Base-by-base conservation (phyloP, 1,284 basidiomycete species). In the Rhodotorula sp. region DNA sequence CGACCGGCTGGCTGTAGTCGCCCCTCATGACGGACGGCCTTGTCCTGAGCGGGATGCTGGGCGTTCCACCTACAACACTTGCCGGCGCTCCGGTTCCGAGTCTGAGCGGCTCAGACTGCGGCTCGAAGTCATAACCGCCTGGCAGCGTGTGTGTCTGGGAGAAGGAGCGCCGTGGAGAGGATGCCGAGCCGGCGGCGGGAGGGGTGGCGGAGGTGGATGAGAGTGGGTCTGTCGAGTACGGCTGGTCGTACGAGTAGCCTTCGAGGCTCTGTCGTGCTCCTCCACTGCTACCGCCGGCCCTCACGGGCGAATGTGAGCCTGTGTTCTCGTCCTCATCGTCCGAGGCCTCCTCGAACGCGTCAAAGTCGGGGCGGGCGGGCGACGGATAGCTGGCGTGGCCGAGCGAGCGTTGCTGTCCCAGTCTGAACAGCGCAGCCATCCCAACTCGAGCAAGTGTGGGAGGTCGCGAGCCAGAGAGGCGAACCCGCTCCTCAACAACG, bases 61-160 rank as follows among this genome's bases (percentile, higher is more conserved):
- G 39, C 39, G 39, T 17, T 10, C 39, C 39, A 44, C 39, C 39
- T 17, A 17, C 39, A 30, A 11, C 20, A 20, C 27, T 8, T 2
- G 59, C 27, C 53, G 56, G 47, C 32, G 57, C 55, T 15, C 29
- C 57, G 9, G 5, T 27, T 27, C 44, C 44, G 24, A 29, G 46
- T n/a, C 51, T 52, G 5, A 6, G 19, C 24, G 54, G 64, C n/a
- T 66, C 64, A 4, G n/a, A 9, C 34, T 72, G 70, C 13, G 70
- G 73, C 44, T 74, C 73, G 32, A 74, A 74, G 58, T 74, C 66
- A 64, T 74, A 74, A 0, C 53, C 60, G 9, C 73, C 73, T 5
- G 73, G 73, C 3, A 74, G 24, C 5, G 20, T 9, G 11, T 30
- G 19, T 6, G 46, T 39, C 11, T 10, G 8, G 44, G 58, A 29